phyloP scores from a whole-genome alignment of 164 flowering plant genomes.

The Paratinospora sagittata region DNA sequence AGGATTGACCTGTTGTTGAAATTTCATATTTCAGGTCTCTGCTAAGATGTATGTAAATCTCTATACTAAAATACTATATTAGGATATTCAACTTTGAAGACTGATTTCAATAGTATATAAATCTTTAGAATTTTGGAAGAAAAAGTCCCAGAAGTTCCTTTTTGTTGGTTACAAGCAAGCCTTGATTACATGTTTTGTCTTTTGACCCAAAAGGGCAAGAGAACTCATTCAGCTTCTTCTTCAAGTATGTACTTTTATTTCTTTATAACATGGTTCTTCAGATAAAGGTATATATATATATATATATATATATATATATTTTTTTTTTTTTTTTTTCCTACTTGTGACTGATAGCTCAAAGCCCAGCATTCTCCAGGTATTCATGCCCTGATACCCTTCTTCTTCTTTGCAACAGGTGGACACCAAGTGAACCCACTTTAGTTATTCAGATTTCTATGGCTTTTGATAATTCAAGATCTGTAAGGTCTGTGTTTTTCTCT shows the following conservation, averaged over 20 bases:
- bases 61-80: too few species aligned
- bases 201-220: conserved; percentile 16
- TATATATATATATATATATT: too few species aligned
- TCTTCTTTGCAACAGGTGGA: conserved; percentile 9
- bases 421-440: conserved; percentile 8
- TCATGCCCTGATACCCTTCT: conserved; percentile 11
- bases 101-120: background rate
- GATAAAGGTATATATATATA: conserved; percentile 9
- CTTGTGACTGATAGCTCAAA: conserved; percentile 16
- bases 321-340: background rate
- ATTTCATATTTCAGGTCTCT: background rate
- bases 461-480: conserved; percentile 31
- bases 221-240: conserved; percentile 7
- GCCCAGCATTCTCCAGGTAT: background rate
- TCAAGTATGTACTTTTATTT: conserved; percentile 11
- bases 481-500: conserved; percentile 28
- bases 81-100: background rate
- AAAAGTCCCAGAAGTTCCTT: background rate
- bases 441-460: conserved; percentile 26
- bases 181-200: conserved; percentile 10
- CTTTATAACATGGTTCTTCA: conserved; percentile 24
- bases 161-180: background rate
- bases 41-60: background rate
- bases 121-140: background rate
- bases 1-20: too few species aligned